Base-by-base conservation (phyloP, 371 early-diverging fungal genomes). In the Sporodiniella umbellata region DNA sequence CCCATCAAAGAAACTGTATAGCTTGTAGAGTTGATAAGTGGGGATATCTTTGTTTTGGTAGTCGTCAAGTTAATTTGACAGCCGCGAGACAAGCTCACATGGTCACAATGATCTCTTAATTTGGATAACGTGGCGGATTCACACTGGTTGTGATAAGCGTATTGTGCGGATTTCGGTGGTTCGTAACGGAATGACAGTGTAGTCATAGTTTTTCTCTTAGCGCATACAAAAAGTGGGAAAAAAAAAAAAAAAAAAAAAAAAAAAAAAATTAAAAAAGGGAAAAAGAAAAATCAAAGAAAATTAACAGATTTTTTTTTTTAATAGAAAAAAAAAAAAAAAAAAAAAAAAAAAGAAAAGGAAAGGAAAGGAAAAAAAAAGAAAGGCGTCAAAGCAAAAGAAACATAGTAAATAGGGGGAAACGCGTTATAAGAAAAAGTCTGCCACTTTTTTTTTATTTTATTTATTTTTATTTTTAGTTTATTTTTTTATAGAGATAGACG, bases 151-250 rank as follows among this genome's bases (percentile, higher is more conserved):
- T 37, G 24, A 23, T 51, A 53, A 17, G 38, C 50, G 31, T 58
- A 62, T 43, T 62, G 63, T 42, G 47, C 48, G 24, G 63, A 62
- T 42, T 45, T 31, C 33, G 58, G 54, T 31, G 63, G 63, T 45
- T 51, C 58, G 48, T 58, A 62, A 43, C 58, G 46, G 48, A 62
- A 62, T 49, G 63, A 57, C 51, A 58, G 49, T 37, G 54, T 54
- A 46, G 48, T 45, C 51, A 54, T 54, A 25, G 25, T 43, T 23
- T 49, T 23, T 43, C 14, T 25, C 30, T 28, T 28, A 28, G 10
- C 10, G 40, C 21, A 33, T 8, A 38, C 22, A 28, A 49, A 24
- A 35, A 47, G 14, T 25, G 14, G 28, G 44, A 17, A 38, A 47
- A 30, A 37, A 37, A 45, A 45, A 12, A 33, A 45, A 42, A 33